Base-by-base conservation (phyloP, 495 filamentous ascomycete genomes). In the Tuber microsphaerosporum region DNA sequence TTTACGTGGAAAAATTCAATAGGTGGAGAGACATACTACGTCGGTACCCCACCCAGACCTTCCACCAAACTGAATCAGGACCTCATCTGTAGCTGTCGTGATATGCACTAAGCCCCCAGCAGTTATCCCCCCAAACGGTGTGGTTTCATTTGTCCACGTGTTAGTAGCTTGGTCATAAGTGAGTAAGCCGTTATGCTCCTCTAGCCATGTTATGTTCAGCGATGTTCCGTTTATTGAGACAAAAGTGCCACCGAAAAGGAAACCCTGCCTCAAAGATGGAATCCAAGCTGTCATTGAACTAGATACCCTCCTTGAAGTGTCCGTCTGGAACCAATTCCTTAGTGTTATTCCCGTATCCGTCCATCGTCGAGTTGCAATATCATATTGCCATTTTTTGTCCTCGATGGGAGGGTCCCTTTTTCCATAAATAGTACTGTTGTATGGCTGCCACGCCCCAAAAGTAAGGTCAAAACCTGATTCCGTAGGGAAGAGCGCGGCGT, bases 51-150 rank as follows among this genome's bases (percentile, higher is more conserved):
- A n/a, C n/a, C n/a, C 1, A 6, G 41, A 44, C 8, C 26, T 39
- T 31, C 76, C 74, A 22, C 76, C 70, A 76, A 78, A 71, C n/a
- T 39, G 48, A 43, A 78, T 56, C 39, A 77, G 9, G 20, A 77
- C 68, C 20, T 75, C 41, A 43, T 75, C 74, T 5, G 45, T 42
- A 6, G 34, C 56, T 20, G 74, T 75, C 1, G 14, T 17, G 4
- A 77, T n/a, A 22, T 72, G 48, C 14, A 61, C n/a, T 14, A 75
- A 31, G 8, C 48, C 69, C 0, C 44, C 65, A 0, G 37, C 20
- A 8, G 8, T 1, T 19, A 43, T 37, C 14, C 39, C 43, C 7
- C 12, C 12, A 14, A 75, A 61, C 1, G 56, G 70, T 8, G 51
- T 73, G 37, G 43, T 75, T 19, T 76, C 34, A 17, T 78, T 78